Base-by-base conservation (phyloP, 495 filamentous ascomycete species). In the Endocarpon pusillum region DNA sequence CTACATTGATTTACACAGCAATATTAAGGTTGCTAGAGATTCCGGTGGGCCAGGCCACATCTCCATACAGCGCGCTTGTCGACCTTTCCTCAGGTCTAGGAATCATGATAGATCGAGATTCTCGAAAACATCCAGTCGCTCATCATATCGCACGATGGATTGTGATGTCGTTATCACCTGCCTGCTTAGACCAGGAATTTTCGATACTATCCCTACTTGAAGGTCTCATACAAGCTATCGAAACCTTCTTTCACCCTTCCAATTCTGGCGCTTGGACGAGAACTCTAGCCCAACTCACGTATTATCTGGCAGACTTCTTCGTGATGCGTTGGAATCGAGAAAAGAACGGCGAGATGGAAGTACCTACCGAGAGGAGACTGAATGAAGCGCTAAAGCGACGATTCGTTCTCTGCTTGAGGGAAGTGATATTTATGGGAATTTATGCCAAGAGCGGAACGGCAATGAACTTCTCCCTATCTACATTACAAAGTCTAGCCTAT, bases 161-260 rank as follows among this genome's bases (percentile, higher is more conserved):
- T 30, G 75, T 92, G 24, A 81, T 85, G 71, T 94, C 85, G 2
- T 55, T 99, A 20, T 96, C 91, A 0, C 89, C 89, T 1, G 59
- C 72, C 21, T 92, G 81, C 47, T 60, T 93, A 15, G 72, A 81
- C 29, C 59, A 71, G n/a, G 63, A 71, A 26, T 73, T 78, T 39
- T 94, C 86, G 1, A 69, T 93, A 33, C 52, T 97, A 41, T 64
- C 76, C 18, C 81, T 78, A 39, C 71, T 99, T 2, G 91, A 99
- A 50, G 89, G 85, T 5, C 64, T 99, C 24, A 82, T 99, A 42
- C 78, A 96, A 48, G 91, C 83, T 10, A 78, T 96, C 29, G 89
- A 99, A 51, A 99, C 89, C 1, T 99, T 96, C 58, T 99, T 94
- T 62, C 89, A 99, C 42, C 89, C 89, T 12, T 96, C 91, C 8